phyloP scores from a whole-genome alignment of 495 filamentous ascomycete species.

The Daldinia bambusicola region DNA sequence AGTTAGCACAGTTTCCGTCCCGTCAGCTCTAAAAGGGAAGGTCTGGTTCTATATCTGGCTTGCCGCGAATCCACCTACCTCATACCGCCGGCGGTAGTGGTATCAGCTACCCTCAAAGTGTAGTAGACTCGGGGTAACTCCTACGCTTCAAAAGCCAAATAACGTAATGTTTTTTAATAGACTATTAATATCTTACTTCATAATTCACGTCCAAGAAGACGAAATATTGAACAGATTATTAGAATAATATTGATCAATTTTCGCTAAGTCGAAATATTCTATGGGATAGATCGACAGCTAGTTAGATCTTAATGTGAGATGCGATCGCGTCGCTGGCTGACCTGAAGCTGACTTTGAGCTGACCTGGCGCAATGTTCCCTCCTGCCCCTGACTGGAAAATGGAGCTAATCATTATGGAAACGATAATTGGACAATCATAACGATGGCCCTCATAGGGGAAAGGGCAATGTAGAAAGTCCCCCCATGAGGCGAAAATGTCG shows the following conservation, averaged over 20 bases:
- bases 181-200: not conserved
- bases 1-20: too few species aligned
- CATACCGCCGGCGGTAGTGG: not conserved
- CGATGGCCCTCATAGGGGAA: not conserved
- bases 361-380: not conserved
- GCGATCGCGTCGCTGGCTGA: not conserved
- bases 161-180: not conserved
- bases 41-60: conserved; percentile 2
- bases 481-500: not conserved
- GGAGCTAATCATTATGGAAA: not conserved
- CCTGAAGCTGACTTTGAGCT: not conserved
- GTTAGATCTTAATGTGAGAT: not conserved
- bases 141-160: not conserved
- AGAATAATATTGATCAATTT: not conserved
- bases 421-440: not conserved
- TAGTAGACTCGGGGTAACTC: conserved; percentile 2
- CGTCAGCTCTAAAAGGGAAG: not conserved
- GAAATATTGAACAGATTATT: too few species aligned
- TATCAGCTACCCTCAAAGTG: not conserved
- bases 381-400: not conserved
- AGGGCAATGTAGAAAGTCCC: not conserved
- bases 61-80: conserved; percentile 1
- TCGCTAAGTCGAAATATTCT: not conserved
- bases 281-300: not conserved
- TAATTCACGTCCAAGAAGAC: too few species aligned